A percentile compares a stretch with the other conserved stretches of the same genome.
phyloP scores from a whole-genome alignment of 768 basidiomycete species.

The Trametes punicea region DNA sequence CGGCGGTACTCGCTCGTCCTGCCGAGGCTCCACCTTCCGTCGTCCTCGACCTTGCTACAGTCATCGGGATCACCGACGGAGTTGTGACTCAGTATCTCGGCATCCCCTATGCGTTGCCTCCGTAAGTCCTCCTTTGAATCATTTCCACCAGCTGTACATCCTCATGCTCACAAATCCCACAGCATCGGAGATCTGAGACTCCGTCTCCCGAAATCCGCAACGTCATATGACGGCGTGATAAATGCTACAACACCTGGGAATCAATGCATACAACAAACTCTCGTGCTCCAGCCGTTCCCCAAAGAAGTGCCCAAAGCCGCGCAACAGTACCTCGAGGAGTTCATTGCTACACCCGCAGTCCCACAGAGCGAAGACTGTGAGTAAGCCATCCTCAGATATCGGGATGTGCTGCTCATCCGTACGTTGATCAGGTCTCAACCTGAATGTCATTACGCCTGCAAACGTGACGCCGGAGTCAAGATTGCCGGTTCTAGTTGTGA shows the following conservation, averaged over 20 bases:
- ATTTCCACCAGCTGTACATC: not conserved
- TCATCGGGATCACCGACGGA: slow-evolving; percentile 21
- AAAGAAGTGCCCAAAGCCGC: not conserved
- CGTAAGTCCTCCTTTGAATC: slow-evolving; percentile 25
- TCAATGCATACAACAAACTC: slow-evolving; percentile 13
- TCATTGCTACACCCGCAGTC: not conserved
- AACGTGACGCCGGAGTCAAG: not conserved
- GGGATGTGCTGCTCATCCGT: not conserved
- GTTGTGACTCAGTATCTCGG: slow-evolving; percentile 23
- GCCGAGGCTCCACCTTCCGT: not conserved
- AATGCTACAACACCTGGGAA: slow-evolving; percentile 18
- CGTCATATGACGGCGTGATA: slow-evolving; percentile 1
- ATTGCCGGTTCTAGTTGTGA: slow-evolving; percentile 24
- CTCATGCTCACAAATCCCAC: not conserved
- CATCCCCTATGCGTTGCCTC: slow-evolving; percentile 30
- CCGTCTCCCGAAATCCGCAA: slow-evolving; percentile 1
- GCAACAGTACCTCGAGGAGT: not conserved
- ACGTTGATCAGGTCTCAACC: slow-evolving; percentile 11
- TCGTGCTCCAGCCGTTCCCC: not conserved
- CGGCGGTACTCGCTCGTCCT: not conserved
- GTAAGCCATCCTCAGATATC: not conserved
- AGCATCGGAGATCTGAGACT: slow-evolving; percentile 10
- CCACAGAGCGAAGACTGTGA: slow-evolving; percentile 16
- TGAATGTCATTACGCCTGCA: slow-evolving; percentile 21
- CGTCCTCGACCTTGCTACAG: slow-evolving; percentile 24